Conservation (phyloP, 257 asterid genomes). For the Nicotiana knightiana region DNA sequence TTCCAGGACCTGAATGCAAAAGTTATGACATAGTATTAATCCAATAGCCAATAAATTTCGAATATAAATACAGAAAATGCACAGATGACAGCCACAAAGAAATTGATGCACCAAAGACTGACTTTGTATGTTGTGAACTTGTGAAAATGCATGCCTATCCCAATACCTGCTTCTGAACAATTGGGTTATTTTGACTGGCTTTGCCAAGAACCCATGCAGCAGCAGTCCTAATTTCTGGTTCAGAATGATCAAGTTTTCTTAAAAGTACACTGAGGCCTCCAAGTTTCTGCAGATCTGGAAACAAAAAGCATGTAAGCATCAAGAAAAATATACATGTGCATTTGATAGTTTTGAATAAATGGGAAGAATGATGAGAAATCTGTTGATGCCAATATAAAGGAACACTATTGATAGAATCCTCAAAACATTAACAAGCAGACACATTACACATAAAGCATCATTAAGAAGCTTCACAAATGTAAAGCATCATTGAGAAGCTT, state of each 20-base stretch:
- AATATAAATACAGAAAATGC: not conserved
- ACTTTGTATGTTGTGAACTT: not conserved
- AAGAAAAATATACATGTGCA: not conserved
- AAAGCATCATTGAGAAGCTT: not conserved
- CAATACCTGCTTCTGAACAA: slow-evolving; percentile 73
- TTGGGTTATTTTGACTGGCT: slow-evolving; percentile 82
- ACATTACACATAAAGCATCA: not conserved
- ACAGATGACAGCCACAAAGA: not conserved
- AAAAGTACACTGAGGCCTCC: slow-evolving; percentile 61
- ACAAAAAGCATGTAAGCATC: not conserved
- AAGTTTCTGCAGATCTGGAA: slow-evolving; percentile 65
- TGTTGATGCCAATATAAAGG: not conserved
- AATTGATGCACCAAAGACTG: slow-evolving; percentile 2
- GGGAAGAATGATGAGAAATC: not conserved
- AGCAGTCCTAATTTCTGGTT: slow-evolving; percentile 49
- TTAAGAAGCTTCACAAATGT: not conserved
- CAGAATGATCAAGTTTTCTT: slow-evolving; percentile 43
- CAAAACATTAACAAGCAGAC: not conserved
- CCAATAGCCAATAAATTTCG: not conserved
- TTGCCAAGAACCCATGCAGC: slow-evolving; percentile 83
- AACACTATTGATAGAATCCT: not conserved
- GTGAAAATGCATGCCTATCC: slow-evolving; percentile 1
- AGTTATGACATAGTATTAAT: slow-evolving; percentile 11
- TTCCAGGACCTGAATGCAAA: slow-evolving; percentile 53
- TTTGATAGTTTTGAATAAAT: not conserved